These are phyloP conservation scores for Fonsecaea nubica DNA, from an alignment of 2,329 filamentous ascomycete genomes.

Conservation along the genomic window DNA sequence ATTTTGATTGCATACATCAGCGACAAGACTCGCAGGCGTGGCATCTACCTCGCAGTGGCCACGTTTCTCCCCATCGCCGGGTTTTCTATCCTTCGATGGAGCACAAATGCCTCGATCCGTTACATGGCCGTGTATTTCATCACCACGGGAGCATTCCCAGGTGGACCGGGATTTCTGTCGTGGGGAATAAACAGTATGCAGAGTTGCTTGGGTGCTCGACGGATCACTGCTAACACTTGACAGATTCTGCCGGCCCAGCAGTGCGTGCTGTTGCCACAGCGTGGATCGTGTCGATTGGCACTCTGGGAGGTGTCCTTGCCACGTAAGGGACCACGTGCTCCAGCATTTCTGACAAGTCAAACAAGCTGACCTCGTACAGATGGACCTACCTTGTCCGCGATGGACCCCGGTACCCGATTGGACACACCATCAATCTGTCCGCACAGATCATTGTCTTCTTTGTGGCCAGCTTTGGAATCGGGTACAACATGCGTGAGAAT, in stretches of 20 bases:
- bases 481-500: constrained; percentile 44
- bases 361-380: constrained; percentile 19
- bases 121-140: constrained; percentile 85
- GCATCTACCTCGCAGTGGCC: constrained; percentile 72
- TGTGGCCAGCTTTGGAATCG: constrained; percentile 33
- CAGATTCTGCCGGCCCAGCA: constrained; percentile 63
- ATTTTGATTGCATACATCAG: constrained; percentile 74
- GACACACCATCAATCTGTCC: constrained; percentile 59
- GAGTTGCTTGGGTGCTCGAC: not conserved
- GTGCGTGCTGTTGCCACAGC: constrained; percentile 73
- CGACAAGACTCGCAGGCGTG: constrained; percentile 78
- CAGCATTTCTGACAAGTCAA: constrained; percentile 52
- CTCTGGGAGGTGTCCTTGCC: constrained; percentile 77
- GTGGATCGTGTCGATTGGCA: constrained; percentile 80
- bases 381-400: constrained; percentile 46
- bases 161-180: constrained; percentile 87
- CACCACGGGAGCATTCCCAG: constrained; percentile 78
- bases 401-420: constrained; percentile 58
- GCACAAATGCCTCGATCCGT: constrained; percentile 70
- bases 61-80: constrained; percentile 74
- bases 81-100: constrained; percentile 74
- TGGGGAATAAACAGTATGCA: constrained; percentile 81
- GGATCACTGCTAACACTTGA: constrained; percentile 1
- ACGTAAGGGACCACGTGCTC: constrained; percentile 63
- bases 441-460: constrained; percentile 32